phyloP scores from a whole-genome alignment of 805 yeast genomes.

The Candida hungchunana region DNA sequence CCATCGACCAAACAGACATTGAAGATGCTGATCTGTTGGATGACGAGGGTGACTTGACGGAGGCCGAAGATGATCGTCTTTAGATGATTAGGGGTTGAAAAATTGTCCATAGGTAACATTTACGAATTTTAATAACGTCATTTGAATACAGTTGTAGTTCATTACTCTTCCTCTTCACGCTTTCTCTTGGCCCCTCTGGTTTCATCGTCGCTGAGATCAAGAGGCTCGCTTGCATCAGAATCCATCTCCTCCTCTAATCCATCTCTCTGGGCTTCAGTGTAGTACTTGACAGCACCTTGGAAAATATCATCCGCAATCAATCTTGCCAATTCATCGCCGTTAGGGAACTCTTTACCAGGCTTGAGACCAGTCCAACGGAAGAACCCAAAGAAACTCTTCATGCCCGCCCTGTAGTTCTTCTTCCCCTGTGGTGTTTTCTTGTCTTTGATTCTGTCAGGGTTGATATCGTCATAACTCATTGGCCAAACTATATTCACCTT shows the following conservation, averaged over 20 bases:
- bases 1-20: constrained; percentile 11
- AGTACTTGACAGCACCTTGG: constrained; percentile 82
- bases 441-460: constrained; percentile 48
- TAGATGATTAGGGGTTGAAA: constrained; percentile 2
- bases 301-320: constrained; percentile 73
- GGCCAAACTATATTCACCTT: constrained; percentile 70
- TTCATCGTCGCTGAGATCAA: constrained; percentile 31
- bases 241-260: constrained; percentile 51
- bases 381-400: constrained; percentile 85
- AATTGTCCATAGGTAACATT: neutral
- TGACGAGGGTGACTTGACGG: constrained; percentile 29
- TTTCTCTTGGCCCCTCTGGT: constrained; percentile 15
- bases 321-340: constrained; percentile 74
- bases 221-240: constrained; percentile 53
- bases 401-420: constrained; percentile 60
- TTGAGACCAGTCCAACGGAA: constrained; percentile 79
- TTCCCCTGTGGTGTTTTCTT: constrained; percentile 50
- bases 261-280: constrained; percentile 67
- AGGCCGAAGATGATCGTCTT: constrained; percentile 26
- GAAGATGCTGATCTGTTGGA: constrained; percentile 27
- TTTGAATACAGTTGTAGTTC: neutral
- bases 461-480: constrained; percentile 45
- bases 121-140: constrained; percentile 3
- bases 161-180: constrained; percentile 7
- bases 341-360: constrained; percentile 72